A percentile compares a stretch with the other conserved stretches of the same genome.
Conservation (phyloP, 2,329 filamentous ascomycete species). For the Scedosporium minutisporum region DNA sequence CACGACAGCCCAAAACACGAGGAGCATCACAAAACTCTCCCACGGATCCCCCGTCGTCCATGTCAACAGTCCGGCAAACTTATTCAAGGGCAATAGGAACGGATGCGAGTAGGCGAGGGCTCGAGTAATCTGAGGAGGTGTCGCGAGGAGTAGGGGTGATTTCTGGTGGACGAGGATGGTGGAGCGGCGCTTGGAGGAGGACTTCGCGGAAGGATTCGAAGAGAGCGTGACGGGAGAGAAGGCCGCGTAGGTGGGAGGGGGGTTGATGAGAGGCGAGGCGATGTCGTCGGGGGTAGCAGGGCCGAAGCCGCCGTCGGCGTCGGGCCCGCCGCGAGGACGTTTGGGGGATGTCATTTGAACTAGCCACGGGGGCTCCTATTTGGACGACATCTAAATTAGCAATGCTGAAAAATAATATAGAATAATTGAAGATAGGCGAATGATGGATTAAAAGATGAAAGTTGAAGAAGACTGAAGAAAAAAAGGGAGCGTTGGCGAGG, state of each 20-base stretch:
- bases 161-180: slow-evolving; percentile 96
- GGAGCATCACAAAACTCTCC: slow-evolving; percentile 90
- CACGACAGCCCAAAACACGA: slow-evolving; percentile 73
- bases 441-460: neutral
- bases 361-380: slow-evolving; percentile 12
- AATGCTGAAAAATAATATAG: neutral
- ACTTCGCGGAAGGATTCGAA: slow-evolving; percentile 36
- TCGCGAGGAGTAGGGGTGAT: slow-evolving; percentile 83
- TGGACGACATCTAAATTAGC: neutral
- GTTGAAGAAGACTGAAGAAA: neutral
- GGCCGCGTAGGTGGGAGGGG: slow-evolving; percentile 68
- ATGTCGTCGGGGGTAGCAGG: slow-evolving; percentile 7
- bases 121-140: slow-evolving; percentile 87
- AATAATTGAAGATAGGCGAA: neutral
- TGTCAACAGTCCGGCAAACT: slow-evolving; percentile 72
- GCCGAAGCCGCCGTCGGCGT: slow-evolving; percentile 8
- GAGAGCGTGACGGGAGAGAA: slow-evolving; percentile 80
- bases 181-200: slow-evolving; percentile 57
- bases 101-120: slow-evolving; percentile 93
- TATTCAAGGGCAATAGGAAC: slow-evolving; percentile 82
- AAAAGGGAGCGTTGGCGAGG: neutral
- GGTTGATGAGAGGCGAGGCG: slow-evolving; percentile 21
- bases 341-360: slow-evolving; percentile 12
- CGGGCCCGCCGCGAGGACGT: slow-evolving; percentile 2
- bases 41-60: slow-evolving; percentile 92